Evolutionary conservation across 2,329 filamentous ascomycete genomes (phyloP).

Genomic region (Colletotrichum shisoi): DNA sequence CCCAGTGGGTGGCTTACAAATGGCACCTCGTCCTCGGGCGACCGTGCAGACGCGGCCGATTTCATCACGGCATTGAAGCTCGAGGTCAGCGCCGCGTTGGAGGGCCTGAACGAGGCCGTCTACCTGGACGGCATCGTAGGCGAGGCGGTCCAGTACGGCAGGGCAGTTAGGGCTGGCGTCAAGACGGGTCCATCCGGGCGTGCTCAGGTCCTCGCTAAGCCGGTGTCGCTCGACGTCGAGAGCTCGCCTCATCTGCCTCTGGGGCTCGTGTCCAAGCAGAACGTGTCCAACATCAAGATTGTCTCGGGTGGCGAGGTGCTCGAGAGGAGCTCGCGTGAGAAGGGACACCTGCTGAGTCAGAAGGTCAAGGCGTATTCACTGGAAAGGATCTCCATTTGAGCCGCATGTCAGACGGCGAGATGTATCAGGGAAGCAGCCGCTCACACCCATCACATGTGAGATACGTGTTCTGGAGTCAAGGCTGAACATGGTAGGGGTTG

Average conservation of each 20-base stretch:
- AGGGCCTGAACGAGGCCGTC: slow-evolving; percentile 74
- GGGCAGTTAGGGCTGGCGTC: slow-evolving; percentile 45
- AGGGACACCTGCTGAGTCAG: slow-evolving; percentile 78
- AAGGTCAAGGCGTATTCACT: slow-evolving; percentile 83
- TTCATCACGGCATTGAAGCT: slow-evolving; percentile 71
- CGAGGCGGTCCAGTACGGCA: slow-evolving; percentile 71
- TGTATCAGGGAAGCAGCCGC: background rate
- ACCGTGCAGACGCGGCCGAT: slow-evolving; percentile 65
- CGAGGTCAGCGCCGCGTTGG: slow-evolving; percentile 74
- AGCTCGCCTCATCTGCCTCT: slow-evolving; percentile 70
- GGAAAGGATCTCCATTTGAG: slow-evolving; percentile 75
- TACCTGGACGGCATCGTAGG: slow-evolving; percentile 70
- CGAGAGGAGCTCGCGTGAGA: slow-evolving; percentile 74
- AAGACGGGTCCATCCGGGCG: slow-evolving; percentile 32
- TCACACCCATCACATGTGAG: slow-evolving; percentile 21
- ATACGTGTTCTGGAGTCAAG: slow-evolving; percentile 28
- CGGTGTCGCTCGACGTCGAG: slow-evolving; percentile 55
- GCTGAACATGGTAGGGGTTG: slow-evolving; percentile 22
- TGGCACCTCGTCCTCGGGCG: slow-evolving; percentile 55
- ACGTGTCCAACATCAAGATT: slow-evolving; percentile 65
- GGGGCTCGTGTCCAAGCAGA: slow-evolving; percentile 69
- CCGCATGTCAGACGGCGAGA: slow-evolving; percentile 29
- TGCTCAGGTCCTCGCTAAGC: slow-evolving; percentile 48
- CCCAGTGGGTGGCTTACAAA: slow-evolving; percentile 77
- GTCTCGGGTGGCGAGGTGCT: slow-evolving; percentile 74